Percentiles rank a stretch among this genome's conserved stretches.
phyloP scores from a whole-genome alignment of 352 stramenopile species.

The Globisporangium solare region DNA sequence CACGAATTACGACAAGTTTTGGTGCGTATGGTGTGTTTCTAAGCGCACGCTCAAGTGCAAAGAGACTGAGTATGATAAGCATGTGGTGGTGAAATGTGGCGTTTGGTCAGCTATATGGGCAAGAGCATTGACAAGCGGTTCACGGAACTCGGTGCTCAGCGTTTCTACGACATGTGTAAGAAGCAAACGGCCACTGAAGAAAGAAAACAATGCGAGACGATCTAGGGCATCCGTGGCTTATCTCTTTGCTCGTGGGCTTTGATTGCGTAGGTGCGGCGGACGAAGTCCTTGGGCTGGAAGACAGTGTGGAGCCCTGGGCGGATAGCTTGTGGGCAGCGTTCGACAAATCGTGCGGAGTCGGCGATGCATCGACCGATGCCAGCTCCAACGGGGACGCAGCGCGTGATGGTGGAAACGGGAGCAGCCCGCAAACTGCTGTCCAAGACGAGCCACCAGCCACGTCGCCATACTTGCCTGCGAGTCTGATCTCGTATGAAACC shows the following conservation, averaged over 20 bases:
- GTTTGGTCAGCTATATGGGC: constrained; percentile 60
- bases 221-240: too few relatives aligned
- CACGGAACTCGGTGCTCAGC: constrained; percentile 76
- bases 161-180: constrained; percentile 67
- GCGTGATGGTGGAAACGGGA: background rate
- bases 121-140: constrained; percentile 90
- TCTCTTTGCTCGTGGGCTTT: constrained; percentile 3
- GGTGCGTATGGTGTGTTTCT: constrained; percentile 24
- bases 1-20: constrained; percentile 98
- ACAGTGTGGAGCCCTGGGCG: constrained; percentile 92
- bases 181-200: too few relatives aligned
- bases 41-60: background rate
- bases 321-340: constrained; percentile 52
- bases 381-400: constrained; percentile 17
- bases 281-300: constrained; percentile 92
- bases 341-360: constrained; percentile 25
- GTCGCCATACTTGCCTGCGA: constrained; percentile 29
- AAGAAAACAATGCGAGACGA: background rate
- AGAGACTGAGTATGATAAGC: background rate
- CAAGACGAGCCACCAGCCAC: background rate
- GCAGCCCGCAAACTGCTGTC: background rate
- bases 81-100: background rate
- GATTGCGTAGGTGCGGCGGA: constrained; percentile 72
- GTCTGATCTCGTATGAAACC: constrained; percentile 46
- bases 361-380: constrained; percentile 17